These are phyloP conservation scores for Nothopassalora personata DNA, from an alignment of 2,329 filamentous ascomycete genomes.

Conservation along the genomic window DNA sequence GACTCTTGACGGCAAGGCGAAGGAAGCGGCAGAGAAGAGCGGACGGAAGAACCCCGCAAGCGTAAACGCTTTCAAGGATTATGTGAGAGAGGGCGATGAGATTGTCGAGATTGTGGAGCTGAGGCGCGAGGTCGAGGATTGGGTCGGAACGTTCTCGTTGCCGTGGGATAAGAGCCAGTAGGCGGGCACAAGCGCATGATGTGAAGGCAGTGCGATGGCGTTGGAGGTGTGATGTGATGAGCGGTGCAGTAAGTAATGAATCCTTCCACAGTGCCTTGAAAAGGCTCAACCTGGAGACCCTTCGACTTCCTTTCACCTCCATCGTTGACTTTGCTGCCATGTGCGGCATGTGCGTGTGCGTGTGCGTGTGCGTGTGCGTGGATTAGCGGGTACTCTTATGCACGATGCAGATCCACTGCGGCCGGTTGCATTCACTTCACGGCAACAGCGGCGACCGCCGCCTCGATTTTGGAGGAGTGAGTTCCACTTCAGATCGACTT, in stretches of 20 bases:
- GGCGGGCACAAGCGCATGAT: too few relatives aligned
- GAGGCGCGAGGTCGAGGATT: constrained; percentile 68
- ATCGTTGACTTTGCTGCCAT: neutral
- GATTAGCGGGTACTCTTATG: neutral
- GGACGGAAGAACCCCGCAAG: constrained; percentile 61
- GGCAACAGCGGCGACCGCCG: neutral
- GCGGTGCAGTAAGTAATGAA: neutral
- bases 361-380: neutral
- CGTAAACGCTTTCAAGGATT: constrained; percentile 63
- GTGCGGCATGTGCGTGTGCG: neutral
- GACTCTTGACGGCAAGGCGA: constrained; percentile 67
- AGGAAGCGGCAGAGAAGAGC: constrained; percentile 62
- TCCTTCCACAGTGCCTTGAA: neutral
- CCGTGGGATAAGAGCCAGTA: constrained; percentile 52
- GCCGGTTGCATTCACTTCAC: neutral
- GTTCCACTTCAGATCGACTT: neutral
- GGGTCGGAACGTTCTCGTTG: constrained; percentile 68
- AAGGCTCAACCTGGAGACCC: too few relatives aligned
- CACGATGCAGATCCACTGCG: neutral
- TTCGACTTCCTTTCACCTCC: too few relatives aligned
- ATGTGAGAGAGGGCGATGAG: constrained; percentile 61
- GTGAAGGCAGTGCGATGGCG: constrained; percentile 1
- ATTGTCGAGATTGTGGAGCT: constrained; percentile 68
- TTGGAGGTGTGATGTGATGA: neutral
- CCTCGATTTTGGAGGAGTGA: neutral